Base-by-base conservation (phyloP, 495 filamentous ascomycete genomes). In the Jackrogersella multiformis region DNA sequence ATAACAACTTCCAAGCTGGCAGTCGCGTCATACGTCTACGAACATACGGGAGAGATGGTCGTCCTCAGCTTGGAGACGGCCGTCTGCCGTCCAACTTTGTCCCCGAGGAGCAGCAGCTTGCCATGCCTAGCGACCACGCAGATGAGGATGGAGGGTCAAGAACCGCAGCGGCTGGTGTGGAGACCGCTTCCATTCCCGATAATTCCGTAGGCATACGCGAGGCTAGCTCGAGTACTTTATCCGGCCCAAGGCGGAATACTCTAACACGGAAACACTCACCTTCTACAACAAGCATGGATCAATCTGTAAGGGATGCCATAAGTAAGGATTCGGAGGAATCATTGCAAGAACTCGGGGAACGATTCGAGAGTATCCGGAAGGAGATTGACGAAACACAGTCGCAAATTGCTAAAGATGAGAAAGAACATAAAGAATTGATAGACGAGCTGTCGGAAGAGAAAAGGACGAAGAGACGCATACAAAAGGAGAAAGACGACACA, bases 1-100 rank as follows among this genome's bases (percentile, higher is more conserved):
- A 89, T 5, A 90, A 92, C 57, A 94, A 95, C 75, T 97, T 98
- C 64, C 92, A 96, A 71, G 92, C 93, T 1, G 89, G 91, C 5
- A 96, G 95, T 74, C 86, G 86, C 13, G 86, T 95, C 20, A 89
- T 98, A 65, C 89, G 94, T 48, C 81, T 98, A 51, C 83, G 89
- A 65, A 96, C 91, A 21, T 83, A 80, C 54, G 77, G 67, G 52
- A 74, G 76, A 26, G 82, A 86, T 74, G 84, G 80, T 54, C 81
- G 78, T 65, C 86, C 78, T 79, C 86, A 82, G 66, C 81, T 81
- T 66, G 86, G 76, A 73, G 86, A 75, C 64, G 81, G 71, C 66
- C 84, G 77, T 63, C 79, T 80, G 23, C 84, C 78, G 53, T 84
- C 77, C 70, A 87, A 80, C 75, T 86, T 85, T 71, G 78, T 70